Evolutionary conservation across 345 rosid genomes (phyloP).

Genomic region (Jatropha curcas): DNA sequence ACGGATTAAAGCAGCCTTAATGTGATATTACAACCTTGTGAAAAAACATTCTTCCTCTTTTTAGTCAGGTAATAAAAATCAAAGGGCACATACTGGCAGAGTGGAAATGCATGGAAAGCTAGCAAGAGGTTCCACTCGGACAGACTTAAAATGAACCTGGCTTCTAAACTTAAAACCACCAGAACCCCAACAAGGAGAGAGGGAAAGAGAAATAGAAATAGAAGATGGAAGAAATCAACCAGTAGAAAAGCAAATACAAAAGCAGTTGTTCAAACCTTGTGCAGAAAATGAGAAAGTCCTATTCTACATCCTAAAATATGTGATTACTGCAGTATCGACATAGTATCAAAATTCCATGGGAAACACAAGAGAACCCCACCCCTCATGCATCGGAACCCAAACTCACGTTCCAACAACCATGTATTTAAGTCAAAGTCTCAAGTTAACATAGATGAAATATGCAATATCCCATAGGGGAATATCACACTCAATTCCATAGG

Average conservation of each 20-base stretch:
- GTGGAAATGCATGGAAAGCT: background rate
- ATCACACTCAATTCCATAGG: too few relatives aligned
- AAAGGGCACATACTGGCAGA: background rate
- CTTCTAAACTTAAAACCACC: background rate
- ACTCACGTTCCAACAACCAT: constrained; percentile 13
- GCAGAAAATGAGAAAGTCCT: background rate
- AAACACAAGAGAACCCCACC: background rate
- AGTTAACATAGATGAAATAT: background rate
- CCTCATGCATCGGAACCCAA: background rate
- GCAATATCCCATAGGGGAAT: background rate
- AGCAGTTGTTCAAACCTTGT: background rate
- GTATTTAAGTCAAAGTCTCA: background rate
- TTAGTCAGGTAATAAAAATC: background rate
- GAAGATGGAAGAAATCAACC: background rate
- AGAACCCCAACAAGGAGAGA: background rate
- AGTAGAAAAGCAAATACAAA: background rate
- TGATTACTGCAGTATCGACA: background rate
- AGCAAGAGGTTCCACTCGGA: background rate
- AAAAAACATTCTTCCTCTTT: constrained; percentile 10
- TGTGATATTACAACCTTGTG: background rate
- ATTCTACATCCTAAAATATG: background rate
- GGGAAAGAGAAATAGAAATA: background rate
- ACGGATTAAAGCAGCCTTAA: background rate
- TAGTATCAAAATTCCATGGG: background rate
- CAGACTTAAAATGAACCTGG: background rate